Evolutionary conservation across 768 basidiomycete genomes (phyloP).

Genomic region (Mycena galopus): DNA sequence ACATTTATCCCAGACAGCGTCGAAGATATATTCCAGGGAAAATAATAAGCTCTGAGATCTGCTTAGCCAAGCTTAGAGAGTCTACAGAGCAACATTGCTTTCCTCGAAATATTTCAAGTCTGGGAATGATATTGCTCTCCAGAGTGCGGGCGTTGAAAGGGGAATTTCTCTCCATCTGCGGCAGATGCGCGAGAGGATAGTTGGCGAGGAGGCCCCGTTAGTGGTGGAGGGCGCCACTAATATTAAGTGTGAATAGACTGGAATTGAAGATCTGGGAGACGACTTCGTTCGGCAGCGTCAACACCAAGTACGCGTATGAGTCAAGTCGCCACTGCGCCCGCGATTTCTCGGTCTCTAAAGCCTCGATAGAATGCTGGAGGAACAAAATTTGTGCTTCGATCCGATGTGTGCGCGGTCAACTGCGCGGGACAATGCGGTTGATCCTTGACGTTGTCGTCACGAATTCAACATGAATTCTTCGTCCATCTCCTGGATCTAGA

Average conservation of each 20-base stretch:
- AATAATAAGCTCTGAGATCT: too few species aligned
- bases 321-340: not conserved
- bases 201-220: not conserved
- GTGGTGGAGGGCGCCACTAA: not conserved
- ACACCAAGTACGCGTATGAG: conserved; percentile 4
- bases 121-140: not conserved
- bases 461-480: too few species aligned
- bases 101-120: too few species aligned
- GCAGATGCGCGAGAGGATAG: not conserved
- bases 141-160: not conserved
- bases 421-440: not conserved
- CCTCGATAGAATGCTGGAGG: not conserved
- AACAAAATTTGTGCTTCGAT: not conserved
- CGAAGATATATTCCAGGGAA: too few species aligned
- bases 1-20: too few species aligned
- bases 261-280: conserved; percentile 6
- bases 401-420: not conserved
- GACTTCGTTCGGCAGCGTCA: conserved; percentile 8
- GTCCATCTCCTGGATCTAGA: too few species aligned
- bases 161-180: conserved; percentile 6
- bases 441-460: too few species aligned
- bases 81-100: too few species aligned
- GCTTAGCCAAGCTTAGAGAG: too few species aligned
- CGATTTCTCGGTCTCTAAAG: not conserved
- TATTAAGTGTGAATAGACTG: conserved; percentile 7